phyloP scores from a whole-genome alignment of 805 yeast genomes.

The Saccharomycopsis fibuligera region DNA sequence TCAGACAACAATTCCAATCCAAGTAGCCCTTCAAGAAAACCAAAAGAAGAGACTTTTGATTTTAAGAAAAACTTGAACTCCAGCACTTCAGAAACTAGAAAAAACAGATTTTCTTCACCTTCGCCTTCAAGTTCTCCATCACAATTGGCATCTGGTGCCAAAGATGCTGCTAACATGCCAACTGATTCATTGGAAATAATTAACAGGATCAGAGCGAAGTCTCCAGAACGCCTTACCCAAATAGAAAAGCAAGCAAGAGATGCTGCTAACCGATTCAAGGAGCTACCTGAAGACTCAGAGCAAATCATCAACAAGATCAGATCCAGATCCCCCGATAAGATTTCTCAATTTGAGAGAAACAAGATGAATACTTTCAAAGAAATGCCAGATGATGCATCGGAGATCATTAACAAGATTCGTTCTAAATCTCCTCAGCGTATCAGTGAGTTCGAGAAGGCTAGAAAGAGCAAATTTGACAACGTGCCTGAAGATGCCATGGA shows the following conservation, averaged over 20 bases:
- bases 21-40: neutral
- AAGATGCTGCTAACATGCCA: slow-evolving; percentile 14
- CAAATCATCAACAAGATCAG: slow-evolving; percentile 20
- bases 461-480: slow-evolving; percentile 6
- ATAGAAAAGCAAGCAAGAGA: slow-evolving; percentile 1
- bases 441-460: slow-evolving; percentile 9
- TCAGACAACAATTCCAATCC: neutral
- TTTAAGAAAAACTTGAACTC: neutral
- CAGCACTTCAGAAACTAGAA: neutral
- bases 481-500: slow-evolving; percentile 20
- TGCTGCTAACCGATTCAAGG: neutral
- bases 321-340: slow-evolving; percentile 16
- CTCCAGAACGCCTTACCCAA: slow-evolving; percentile 15
- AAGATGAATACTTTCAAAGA: slow-evolving; percentile 4
- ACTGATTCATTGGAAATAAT: slow-evolving; percentile 17
- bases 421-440: slow-evolving; percentile 18
- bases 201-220: slow-evolving; percentile 18
- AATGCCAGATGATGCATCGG: slow-evolving; percentile 19
- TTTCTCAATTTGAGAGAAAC: slow-evolving; percentile 10
- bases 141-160: slow-evolving; percentile 2
- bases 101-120: neutral
- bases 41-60: neutral
- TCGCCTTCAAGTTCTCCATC: neutral
- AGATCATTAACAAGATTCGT: slow-evolving; percentile 17
- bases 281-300: slow-evolving; percentile 19